Conservation (phyloP, 1,284 basidiomycete species). For the Trametes hirsuta region DNA sequence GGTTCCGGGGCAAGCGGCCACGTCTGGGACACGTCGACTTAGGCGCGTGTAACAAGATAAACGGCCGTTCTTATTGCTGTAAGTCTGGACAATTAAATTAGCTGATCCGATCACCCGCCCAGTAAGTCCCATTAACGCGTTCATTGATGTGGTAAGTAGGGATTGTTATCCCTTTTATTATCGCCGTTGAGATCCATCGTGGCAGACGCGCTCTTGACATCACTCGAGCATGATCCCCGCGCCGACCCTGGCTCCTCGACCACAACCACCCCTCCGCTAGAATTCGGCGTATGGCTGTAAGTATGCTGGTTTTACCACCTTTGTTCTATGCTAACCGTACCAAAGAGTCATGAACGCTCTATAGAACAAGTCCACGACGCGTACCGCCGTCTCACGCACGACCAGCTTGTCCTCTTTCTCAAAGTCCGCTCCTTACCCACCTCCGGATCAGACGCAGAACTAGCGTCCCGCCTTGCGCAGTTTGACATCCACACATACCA, state of each 20-base stretch:
- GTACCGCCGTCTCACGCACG: slow-evolving; percentile 66
- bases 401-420: slow-evolving; percentile 75
- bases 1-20: background rate
- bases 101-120: background rate
- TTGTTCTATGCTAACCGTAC: slow-evolving; percentile 13
- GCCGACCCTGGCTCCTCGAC: background rate
- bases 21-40: slow-evolving; percentile 2
- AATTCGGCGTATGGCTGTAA: slow-evolving; percentile 25
- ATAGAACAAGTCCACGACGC: slow-evolving; percentile 58
- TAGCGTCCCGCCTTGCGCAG: slow-evolving; percentile 68
- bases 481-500: slow-evolving; percentile 74
- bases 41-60: background rate
- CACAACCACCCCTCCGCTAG: background rate
- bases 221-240: background rate
- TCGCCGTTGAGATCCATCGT: too few relatives aligned
- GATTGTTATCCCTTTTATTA: too few relatives aligned
- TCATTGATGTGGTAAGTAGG: too few relatives aligned
- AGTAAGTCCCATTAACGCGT: too few relatives aligned
- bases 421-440: slow-evolving; percentile 67
- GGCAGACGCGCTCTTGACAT: too few relatives aligned
- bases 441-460: slow-evolving; percentile 60
- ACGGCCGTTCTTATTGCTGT: too few relatives aligned
- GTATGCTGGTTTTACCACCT: background rate
- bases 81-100: background rate
- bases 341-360: slow-evolving; percentile 32